Conservation (phyloP, 2,329 filamentous ascomycete species). For the Clarireedia homoeocarpa region DNA sequence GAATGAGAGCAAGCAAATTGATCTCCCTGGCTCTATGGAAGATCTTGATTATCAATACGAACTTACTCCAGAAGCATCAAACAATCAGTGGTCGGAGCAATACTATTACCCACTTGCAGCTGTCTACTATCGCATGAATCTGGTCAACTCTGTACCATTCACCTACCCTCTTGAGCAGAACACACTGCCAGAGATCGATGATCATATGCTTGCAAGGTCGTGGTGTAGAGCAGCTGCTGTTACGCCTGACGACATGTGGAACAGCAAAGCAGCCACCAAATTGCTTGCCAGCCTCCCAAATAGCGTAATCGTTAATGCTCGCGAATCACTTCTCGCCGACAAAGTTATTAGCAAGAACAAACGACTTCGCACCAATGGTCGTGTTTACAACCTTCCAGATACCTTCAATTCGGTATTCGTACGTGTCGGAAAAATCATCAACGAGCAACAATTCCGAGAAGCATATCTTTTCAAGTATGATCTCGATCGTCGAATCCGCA, state of each 20-base stretch:
- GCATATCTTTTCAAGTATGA: conserved; percentile 52
- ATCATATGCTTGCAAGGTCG: conserved; percentile 42
- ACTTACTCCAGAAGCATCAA: conserved; percentile 6
- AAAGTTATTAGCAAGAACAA: conserved; percentile 47
- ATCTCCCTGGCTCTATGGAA: conserved; percentile 40
- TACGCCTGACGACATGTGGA: conserved; percentile 43
- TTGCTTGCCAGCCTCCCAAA: conserved; percentile 33
- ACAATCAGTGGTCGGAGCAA: conserved; percentile 26
- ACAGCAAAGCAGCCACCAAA: conserved; percentile 39
- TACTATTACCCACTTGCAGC: conserved; percentile 44
- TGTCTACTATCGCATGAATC: conserved; percentile 27
- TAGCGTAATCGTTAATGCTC: conserved; percentile 15
- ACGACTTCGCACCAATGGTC: conserved; percentile 49
- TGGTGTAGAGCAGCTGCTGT: conserved; percentile 54
- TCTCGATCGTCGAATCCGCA: conserved; percentile 44
- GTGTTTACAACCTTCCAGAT: conserved; percentile 39
- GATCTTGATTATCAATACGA: conserved; percentile 38
- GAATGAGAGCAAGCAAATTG: conserved; percentile 33
- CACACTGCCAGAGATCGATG: conserved; percentile 16
- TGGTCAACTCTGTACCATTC: conserved; percentile 38
- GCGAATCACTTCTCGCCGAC: conserved; percentile 16
- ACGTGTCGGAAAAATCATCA: conserved; percentile 48
- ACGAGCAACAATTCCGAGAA: conserved; percentile 46
- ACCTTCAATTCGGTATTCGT: conserved; percentile 33
- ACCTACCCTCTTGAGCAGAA: conserved; percentile 28